These are phyloP conservation scores for Magnolia kwangsiensis DNA, from an alignment of 164 flowering plant species.

Conservation along the genomic window DNA sequence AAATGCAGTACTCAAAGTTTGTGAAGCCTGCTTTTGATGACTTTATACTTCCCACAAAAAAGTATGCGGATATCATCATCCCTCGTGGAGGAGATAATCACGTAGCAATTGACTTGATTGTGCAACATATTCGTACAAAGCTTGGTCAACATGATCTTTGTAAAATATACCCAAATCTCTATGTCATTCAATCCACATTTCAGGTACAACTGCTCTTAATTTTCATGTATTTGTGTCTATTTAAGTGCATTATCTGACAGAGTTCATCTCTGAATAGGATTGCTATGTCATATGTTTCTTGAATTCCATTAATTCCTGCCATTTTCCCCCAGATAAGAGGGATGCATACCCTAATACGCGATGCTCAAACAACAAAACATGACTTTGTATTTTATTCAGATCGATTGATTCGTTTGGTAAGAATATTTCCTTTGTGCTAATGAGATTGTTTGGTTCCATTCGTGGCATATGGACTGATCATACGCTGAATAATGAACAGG, in stretches of 20 bases:
- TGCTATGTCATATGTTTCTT: constrained; percentile 2
- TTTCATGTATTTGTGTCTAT: background rate
- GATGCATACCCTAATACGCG: constrained; percentile 97
- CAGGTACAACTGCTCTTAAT: constrained; percentile 52
- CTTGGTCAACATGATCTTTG: constrained; percentile 99
- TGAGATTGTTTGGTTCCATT: background rate
- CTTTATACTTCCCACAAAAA: constrained; percentile 96
- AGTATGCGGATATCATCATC: constrained; percentile 94
- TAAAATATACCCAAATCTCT: constrained; percentile 90
- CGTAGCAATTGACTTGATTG: constrained; percentile 94
- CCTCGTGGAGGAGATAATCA: constrained; percentile 99
- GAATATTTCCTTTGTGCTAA: constrained; percentile 13
- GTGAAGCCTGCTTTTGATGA: constrained; percentile 99
- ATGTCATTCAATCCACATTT: constrained; percentile 92
- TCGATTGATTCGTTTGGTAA: constrained; percentile 89
- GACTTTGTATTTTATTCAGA: constrained; percentile 97
- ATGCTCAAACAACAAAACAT: constrained; percentile 85
- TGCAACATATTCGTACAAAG: constrained; percentile 94
- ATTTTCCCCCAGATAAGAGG: constrained; percentile 79
- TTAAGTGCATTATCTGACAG: background rate
- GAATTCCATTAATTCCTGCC: constrained; percentile 7
- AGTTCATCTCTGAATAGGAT: background rate
- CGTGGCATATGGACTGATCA: background rate
- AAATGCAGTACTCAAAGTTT: constrained; percentile 89
- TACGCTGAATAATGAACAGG: constrained; percentile 37